These are phyloP conservation scores for Talaromyces liani DNA, from an alignment of 495 filamentous ascomycete genomes.

Conservation along the genomic window DNA sequence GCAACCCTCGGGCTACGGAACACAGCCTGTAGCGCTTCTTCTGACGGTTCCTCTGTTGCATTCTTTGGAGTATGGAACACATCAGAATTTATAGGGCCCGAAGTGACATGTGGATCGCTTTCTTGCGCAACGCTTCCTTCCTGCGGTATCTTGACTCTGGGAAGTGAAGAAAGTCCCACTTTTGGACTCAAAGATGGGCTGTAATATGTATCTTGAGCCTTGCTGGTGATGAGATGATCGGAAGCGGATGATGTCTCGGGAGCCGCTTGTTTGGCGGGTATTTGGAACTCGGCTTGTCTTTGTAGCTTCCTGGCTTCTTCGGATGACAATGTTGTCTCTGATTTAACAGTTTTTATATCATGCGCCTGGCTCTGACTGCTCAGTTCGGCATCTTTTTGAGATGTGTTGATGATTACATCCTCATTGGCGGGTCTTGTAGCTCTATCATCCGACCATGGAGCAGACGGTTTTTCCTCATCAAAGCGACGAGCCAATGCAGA, in stretches of 20 bases:
- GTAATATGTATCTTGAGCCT: constrained; percentile 54
- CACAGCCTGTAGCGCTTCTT: constrained; percentile 52
- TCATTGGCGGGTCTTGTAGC: not conserved
- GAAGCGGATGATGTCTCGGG: constrained; percentile 16
- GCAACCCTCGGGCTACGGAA: constrained; percentile 57
- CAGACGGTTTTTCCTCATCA: constrained; percentile 31
- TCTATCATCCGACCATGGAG: not conserved
- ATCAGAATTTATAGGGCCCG: constrained; percentile 48
- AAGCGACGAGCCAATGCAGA: constrained; percentile 50
- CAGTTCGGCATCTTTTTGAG: too few relatives aligned
- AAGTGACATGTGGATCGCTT: constrained; percentile 20
- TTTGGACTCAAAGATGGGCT: constrained; percentile 36
- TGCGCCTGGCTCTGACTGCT: not conserved
- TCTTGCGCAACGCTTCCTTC: constrained; percentile 37
- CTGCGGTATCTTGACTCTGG: constrained; percentile 53
- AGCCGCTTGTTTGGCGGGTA: constrained; percentile 37
- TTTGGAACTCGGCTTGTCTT: constrained; percentile 45
- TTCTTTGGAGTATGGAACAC: constrained; percentile 40
- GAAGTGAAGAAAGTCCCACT: constrained; percentile 46
- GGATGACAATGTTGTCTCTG: constrained; percentile 15
- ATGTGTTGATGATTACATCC: not conserved
- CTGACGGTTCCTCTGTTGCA: constrained; percentile 37
- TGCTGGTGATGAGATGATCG: constrained; percentile 28
- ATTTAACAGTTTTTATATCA: not conserved
- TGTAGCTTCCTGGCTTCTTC: constrained; percentile 39